Evolutionary conservation across 2,329 filamentous ascomycete genomes (phyloP), one percentile per base, ranked within the genome.

Genomic region (Lasiodiplodia hormozganensis): DNA sequence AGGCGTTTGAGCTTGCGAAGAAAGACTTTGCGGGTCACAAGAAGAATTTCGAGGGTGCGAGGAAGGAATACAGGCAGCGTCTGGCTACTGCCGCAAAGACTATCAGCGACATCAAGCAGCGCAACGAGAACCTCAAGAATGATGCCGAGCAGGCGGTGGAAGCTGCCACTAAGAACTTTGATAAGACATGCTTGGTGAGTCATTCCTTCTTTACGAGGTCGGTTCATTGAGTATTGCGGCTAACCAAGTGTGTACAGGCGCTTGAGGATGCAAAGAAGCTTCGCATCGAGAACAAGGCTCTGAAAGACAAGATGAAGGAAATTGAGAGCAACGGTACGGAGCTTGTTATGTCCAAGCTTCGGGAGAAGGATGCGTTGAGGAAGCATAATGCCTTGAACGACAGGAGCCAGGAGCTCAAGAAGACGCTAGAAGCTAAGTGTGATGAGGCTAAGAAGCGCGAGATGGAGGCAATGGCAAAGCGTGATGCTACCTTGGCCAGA

Each of bases 121-220:
- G 18, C 16, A 62, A 49, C 18, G 23, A 62, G 10, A 18, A 34
- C 2, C 23, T 62, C 25, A 49, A 62, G 40, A 40, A 18, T 6
- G 18, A 51, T 18, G 18, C 40, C 2, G 58, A 62, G 25, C n/a
- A 28, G 25, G 21, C 25, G 23, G 40, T 62, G 7, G 40, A 51
- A 2, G 58, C 40, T 31, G 40, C 58, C 4, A n/a, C 18, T 21
- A 11, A 34, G 25, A 11, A 34, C 10, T 6, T 51, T n/a, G 58
- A 62, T 14, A 49, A 51, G 40, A 51, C 12, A 28, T 62, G 58
- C n/a, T 16, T 12, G 25, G 58, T 62, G 49, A 62, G 58, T 47
- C 40, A 47, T 47, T 16, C 40, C 14, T 43, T n/a, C 40, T 18
- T 4, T 25, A 25, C 25, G 25, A 25, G 7, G 16, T 43, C 7